Conservation (phyloP, 345 rosid genomes). For the Balakata baccata region DNA sequence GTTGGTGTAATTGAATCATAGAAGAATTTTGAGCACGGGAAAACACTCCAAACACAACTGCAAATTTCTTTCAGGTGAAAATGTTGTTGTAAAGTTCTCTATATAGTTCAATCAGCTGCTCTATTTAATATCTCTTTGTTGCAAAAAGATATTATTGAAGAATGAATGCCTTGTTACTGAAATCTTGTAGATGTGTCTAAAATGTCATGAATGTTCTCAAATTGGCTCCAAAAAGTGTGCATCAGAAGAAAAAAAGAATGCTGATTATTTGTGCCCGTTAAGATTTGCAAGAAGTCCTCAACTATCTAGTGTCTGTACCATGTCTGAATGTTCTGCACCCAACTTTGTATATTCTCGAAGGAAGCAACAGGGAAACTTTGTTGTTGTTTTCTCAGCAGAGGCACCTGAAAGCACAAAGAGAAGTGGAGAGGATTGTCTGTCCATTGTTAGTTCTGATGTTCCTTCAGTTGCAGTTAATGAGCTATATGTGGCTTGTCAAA, state of each 20-base stretch:
- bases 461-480: constrained; percentile 38
- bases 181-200: constrained; percentile 53
- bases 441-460: constrained; percentile 42
- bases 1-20: not conserved
- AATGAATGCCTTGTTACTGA: constrained; percentile 35
- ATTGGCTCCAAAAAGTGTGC: constrained; percentile 36
- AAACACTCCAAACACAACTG: not conserved
- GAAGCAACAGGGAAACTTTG: constrained; percentile 32
- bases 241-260: constrained; percentile 32
- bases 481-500: constrained; percentile 24
- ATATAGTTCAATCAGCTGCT: constrained; percentile 37
- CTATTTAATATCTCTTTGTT: constrained; percentile 16
- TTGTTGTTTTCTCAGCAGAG: constrained; percentile 29
- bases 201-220: constrained; percentile 35
- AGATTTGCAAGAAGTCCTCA: constrained; percentile 35
- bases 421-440: constrained; percentile 17
- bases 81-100: constrained; percentile 45
- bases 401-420: constrained; percentile 3
- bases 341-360: constrained; percentile 54
- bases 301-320: constrained; percentile 36
- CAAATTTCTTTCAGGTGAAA: constrained; percentile 31
- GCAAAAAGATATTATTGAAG: constrained; percentile 30
- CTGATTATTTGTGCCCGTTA: constrained; percentile 33
- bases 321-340: constrained; percentile 37
- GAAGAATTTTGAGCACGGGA: not conserved